These are phyloP conservation scores for Phanerochaete sordida DNA, from an alignment of 768 basidiomycete species.

Conservation along the genomic window DNA sequence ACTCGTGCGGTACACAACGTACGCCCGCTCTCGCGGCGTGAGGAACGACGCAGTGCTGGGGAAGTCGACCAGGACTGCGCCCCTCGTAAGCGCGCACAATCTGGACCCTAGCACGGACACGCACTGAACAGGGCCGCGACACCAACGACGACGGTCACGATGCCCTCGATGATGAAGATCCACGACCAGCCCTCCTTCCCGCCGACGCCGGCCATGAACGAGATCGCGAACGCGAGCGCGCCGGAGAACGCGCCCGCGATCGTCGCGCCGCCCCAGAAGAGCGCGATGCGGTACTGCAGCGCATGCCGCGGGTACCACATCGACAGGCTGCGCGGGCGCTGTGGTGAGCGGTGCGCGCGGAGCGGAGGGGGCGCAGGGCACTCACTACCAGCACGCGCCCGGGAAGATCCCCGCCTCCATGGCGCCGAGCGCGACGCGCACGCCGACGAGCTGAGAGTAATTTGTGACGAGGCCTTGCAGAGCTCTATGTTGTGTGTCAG, in stretches of 20 bases:
- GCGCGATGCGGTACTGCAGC: slow-evolving; percentile 23
- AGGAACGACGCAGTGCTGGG: slow-evolving; percentile 59
- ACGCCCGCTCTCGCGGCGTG: slow-evolving; percentile 56
- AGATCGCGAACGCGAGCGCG: slow-evolving; percentile 32
- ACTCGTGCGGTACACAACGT: slow-evolving; percentile 55
- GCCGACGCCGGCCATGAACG: slow-evolving; percentile 29
- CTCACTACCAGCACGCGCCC: slow-evolving; percentile 56
- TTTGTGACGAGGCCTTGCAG: slow-evolving; percentile 53
- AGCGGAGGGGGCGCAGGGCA: background rate
- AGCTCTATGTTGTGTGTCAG: too few relatives aligned
- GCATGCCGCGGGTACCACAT: slow-evolving; percentile 27
- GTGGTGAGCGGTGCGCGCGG: background rate
- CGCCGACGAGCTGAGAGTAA: slow-evolving; percentile 62
- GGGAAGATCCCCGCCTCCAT: slow-evolving; percentile 73
- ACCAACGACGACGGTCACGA: slow-evolving; percentile 55
- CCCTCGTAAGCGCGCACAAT: background rate
- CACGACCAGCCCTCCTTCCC: slow-evolving; percentile 30
- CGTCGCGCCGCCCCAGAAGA: slow-evolving; percentile 22
- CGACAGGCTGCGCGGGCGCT: background rate
- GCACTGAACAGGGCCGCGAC: slow-evolving; percentile 42
- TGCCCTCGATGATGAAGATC: slow-evolving; percentile 57
- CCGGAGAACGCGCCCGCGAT: slow-evolving; percentile 15
- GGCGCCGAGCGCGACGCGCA: slow-evolving; percentile 55
- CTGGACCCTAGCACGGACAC: background rate
- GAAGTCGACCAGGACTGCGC: slow-evolving; percentile 57